These are phyloP conservation scores for Mycena alexandri DNA, from an alignment of 768 basidiomycete species.

Conservation along the genomic window DNA sequence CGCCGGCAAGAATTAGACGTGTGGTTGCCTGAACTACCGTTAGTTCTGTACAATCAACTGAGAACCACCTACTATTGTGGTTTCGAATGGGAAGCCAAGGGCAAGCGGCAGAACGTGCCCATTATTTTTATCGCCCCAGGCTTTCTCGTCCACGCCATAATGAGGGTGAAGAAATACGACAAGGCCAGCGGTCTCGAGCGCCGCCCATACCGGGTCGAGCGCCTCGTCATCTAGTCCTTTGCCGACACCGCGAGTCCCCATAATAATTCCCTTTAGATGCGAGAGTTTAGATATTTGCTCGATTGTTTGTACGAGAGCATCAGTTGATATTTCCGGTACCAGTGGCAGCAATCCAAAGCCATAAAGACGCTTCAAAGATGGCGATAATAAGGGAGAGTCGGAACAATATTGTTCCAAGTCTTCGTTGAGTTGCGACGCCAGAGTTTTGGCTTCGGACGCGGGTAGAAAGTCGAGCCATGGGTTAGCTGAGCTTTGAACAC, in stretches of 20 bases:
- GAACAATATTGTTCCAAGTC: conserved; percentile 87
- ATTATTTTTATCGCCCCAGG: conserved; percentile 83
- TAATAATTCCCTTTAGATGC: conserved; percentile 81
- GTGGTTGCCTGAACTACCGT: conserved; percentile 67
- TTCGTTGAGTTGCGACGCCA: conserved; percentile 79
- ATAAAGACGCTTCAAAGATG: conserved; percentile 73
- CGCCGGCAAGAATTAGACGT: conserved; percentile 84
- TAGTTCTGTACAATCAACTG: not conserved
- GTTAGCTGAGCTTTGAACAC: conserved; percentile 77
- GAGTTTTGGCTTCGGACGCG: conserved; percentile 70
- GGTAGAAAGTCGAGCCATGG: conserved; percentile 93
- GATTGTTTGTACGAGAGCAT: conserved; percentile 72
- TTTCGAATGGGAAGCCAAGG: conserved; percentile 92
- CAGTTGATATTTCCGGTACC: conserved; percentile 71
- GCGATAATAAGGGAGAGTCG: conserved; percentile 61
- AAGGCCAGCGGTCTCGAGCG: conserved; percentile 74
- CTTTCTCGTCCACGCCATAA: conserved; percentile 81
- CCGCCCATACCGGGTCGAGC: conserved; percentile 87
- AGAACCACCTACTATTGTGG: conserved; percentile 76
- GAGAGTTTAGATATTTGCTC: conserved; percentile 73
- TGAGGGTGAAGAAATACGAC: conserved; percentile 91
- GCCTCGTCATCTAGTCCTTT: conserved; percentile 84
- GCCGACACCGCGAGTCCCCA: conserved; percentile 85
- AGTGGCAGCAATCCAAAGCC: conserved; percentile 90
- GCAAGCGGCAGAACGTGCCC: conserved; percentile 91